Base-by-base conservation (phyloP, 192 early-diverging fungal species). In the Dissophora globulifera region DNA sequence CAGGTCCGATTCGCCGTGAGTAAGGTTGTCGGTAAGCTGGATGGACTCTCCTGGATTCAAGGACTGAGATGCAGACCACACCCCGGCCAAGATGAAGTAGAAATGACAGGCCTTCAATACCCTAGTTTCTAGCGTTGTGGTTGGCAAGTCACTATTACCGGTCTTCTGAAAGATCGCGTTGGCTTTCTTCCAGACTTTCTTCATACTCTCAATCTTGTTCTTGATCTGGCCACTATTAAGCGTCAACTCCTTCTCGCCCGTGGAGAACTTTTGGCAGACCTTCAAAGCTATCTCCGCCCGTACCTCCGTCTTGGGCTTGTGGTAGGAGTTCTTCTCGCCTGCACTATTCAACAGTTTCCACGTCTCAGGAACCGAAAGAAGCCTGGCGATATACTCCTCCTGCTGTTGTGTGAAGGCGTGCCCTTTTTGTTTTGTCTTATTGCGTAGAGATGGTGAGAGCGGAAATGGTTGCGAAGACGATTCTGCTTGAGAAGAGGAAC, bases 191-290 rank as follows among this genome's bases (percentile, higher is more conserved):
- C 58, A 60, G 8, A 3, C 11, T 4, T 1, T 23, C 31, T 49
- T 49, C 58, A 60, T 60, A 33, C 2, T 60, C 19, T 32, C 32
- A 19, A 60, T 31, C 40, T 60, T 60, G 46, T 60, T 60, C 31
- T 60, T 60, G 43, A 60, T 31, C 25, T 60, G 58, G 6, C 31
- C 4, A 10, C 20, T 38, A 35, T 49, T n/a, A 22, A 60, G 46
- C 1, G 4, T 23, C 9, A 49, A 2, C 9, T 38, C 26, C 25
- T 43, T 42, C 19, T 43, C 41, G 2, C 45, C 53, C 17, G 53
- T 58, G 2, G 45, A 32, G 20, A 60, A 60, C 31, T 60, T 60
- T 26, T 16, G 4, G 17, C 49, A 49, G 19, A 60, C 2, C 15
- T 38, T 47, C 15, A 49, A 7, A 6, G 29, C 45, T 3, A 60